Conservation (phyloP, 768 basidiomycete genomes). For the Leccinum truebloodii region DNA sequence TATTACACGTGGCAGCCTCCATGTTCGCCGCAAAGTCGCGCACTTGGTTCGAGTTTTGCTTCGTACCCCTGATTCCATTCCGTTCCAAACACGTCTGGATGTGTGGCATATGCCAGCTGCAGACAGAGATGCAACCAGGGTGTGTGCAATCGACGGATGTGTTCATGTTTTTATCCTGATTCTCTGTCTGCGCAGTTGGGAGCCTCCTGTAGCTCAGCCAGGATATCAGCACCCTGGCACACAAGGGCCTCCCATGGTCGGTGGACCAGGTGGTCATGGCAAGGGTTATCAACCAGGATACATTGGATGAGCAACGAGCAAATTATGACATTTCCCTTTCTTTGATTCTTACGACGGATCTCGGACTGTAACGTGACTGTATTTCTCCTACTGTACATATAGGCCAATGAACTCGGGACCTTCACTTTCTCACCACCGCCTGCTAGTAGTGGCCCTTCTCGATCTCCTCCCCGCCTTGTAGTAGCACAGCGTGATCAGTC, state of each 20-base stretch:
- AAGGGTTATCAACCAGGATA: slow-evolving; percentile 35
- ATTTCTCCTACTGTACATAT: not conserved
- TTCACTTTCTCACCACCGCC: slow-evolving; percentile 8
- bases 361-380: not conserved
- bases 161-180: not conserved
- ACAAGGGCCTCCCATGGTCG: slow-evolving; percentile 8
- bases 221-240: slow-evolving; percentile 40
- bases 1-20: slow-evolving; percentile 41
- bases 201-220: slow-evolving; percentile 36
- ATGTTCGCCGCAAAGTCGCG: slow-evolving; percentile 64
- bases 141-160: slow-evolving; percentile 30
- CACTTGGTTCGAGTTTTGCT: slow-evolving; percentile 77
- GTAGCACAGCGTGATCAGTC: slow-evolving; percentile 24
- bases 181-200: slow-evolving; percentile 29
- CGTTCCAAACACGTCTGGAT: slow-evolving; percentile 63
- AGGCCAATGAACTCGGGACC: slow-evolving; percentile 1
- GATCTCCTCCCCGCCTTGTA: slow-evolving; percentile 11
- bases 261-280: slow-evolving; percentile 9
- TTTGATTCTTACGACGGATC: slow-evolving; percentile 2
- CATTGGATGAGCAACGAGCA: slow-evolving; percentile 13
- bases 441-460: slow-evolving; percentile 2
- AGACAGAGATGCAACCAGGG: slow-evolving; percentile 51
- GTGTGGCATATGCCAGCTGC: slow-evolving; percentile 73
- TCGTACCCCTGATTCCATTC: slow-evolving; percentile 69
- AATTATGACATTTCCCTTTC: not conserved